These are phyloP conservation scores for Debaryomycetaceae sp. DNA, from an alignment of 1,139 yeast species.

Conservation along the genomic window DNA sequence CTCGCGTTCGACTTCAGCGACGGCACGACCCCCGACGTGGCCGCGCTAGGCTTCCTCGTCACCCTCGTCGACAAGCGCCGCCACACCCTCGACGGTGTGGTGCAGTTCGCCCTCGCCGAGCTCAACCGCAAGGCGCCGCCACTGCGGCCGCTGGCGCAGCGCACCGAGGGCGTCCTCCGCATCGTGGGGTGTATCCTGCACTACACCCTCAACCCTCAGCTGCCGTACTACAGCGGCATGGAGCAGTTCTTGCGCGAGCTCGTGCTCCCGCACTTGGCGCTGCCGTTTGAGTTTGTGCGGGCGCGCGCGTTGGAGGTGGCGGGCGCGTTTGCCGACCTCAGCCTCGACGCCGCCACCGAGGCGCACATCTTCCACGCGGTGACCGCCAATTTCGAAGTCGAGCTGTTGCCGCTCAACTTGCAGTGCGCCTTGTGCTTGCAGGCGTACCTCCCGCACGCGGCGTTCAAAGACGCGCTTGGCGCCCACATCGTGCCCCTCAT, in stretches of 20 bases:
- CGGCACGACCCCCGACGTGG: conserved; percentile 62
- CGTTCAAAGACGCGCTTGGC: conserved; percentile 65
- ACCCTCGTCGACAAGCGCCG: conserved; percentile 67
- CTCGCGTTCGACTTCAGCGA: conserved; percentile 67
- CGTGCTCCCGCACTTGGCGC: conserved; percentile 69
- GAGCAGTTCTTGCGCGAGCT: conserved; percentile 61
- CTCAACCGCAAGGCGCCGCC: conserved; percentile 25
- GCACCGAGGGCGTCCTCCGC: conserved; percentile 77
- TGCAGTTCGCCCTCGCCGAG: conserved; percentile 57
- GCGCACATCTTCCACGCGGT: conserved; percentile 60
- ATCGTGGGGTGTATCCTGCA: conserved; percentile 71
- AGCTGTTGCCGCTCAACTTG: conserved; percentile 70
- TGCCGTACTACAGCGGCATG: conserved; percentile 62
- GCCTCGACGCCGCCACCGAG: conserved; percentile 42
- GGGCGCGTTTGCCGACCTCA: conserved; percentile 63
- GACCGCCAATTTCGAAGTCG: conserved; percentile 47
- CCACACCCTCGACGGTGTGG: conserved; percentile 58
- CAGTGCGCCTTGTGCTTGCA: conserved; percentile 86
- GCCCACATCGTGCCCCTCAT: conserved; percentile 73
- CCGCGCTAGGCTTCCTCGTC: conserved; percentile 58
- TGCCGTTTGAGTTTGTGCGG: conserved; percentile 66
- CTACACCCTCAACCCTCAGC: conserved; percentile 48
- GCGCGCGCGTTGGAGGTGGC: conserved; percentile 83
- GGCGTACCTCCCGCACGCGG: conserved; percentile 62
- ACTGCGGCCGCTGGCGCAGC: conserved; percentile 56